phyloP scores from a whole-genome alignment of 495 filamentous ascomycete species.

The Hypoxylon crocopeplum region DNA sequence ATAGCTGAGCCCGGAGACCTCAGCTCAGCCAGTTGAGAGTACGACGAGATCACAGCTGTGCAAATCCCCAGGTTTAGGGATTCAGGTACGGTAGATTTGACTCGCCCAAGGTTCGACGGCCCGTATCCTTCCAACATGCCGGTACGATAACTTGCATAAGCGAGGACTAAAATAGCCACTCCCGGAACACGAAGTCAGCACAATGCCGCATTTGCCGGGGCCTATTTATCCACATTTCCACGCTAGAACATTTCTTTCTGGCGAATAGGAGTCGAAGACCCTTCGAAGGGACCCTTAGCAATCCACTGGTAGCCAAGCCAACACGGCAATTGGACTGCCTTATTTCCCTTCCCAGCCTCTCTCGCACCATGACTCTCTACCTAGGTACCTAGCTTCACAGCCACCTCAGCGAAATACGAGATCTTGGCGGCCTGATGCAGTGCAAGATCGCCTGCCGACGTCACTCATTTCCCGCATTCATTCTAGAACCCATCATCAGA shows the following conservation, averaged over 20 bases:
- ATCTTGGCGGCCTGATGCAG: conserved; percentile 30
- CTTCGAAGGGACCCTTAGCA: neutral
- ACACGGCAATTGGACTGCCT: conserved; percentile 2
- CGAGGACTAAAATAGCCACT: conserved; percentile 25
- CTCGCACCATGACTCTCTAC: conserved; percentile 6
- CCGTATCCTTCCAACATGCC: conserved; percentile 15
- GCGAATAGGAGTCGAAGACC: neutral
- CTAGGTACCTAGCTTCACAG: conserved; percentile 16
- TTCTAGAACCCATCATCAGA: conserved; percentile 27
- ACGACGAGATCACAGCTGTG: neutral
- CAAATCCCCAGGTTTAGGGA: too few relatives aligned
- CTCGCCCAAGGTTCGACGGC: conserved; percentile 4
- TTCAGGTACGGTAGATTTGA: too few relatives aligned
- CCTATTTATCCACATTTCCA: conserved; percentile 3
- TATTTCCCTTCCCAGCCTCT: conserved; percentile 23
- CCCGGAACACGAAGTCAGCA: conserved; percentile 15
- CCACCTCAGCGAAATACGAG: conserved; percentile 33
- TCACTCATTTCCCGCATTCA: conserved; percentile 28
- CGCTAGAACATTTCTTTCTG: neutral
- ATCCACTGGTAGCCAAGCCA: too few relatives aligned
- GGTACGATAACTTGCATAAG: conserved; percentile 27
- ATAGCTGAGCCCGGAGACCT: neutral
- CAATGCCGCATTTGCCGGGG: conserved; percentile 13
- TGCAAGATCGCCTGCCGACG: conserved; percentile 30
- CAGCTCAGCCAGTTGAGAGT: conserved; percentile 5